Percentiles rank a stretch among this genome's conserved stretches.
phyloP scores from a whole-genome alignment of 192 early-diverging fungal species.

The Dissophora globulifera region DNA sequence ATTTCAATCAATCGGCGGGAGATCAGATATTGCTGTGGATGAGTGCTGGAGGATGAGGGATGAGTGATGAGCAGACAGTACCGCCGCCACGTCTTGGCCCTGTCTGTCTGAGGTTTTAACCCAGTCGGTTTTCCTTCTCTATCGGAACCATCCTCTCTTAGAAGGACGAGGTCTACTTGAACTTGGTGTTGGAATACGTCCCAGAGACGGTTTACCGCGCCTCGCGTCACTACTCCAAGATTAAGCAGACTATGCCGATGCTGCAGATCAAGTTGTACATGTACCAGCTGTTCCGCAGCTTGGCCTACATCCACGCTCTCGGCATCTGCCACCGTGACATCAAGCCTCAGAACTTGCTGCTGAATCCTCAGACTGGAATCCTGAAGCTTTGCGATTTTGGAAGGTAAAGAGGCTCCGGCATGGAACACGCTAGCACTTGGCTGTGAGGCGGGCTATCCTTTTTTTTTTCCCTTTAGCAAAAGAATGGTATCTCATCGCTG shows the following conservation, averaged over 20 bases:
- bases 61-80: neutral
- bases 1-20: too few relatives aligned
- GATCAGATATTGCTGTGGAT: neutral
- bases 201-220: slow-evolving; percentile 98
- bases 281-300: slow-evolving; percentile 97
- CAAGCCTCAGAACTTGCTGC: slow-evolving; percentile 97
- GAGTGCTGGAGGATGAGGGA: neutral
- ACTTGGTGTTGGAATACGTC: slow-evolving; percentile 94
- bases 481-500: neutral
- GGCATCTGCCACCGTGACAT: slow-evolving; percentile 99
- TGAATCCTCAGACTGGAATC: slow-evolving; percentile 89
- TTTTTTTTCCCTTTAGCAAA: too few relatives aligned
- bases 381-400: slow-evolving; percentile 99
- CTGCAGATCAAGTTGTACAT: slow-evolving; percentile 96
- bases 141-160: slow-evolving; percentile 6
- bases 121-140: neutral
- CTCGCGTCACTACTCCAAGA: slow-evolving; percentile 89
- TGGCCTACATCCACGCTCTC: slow-evolving; percentile 96
- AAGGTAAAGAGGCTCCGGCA: slow-evolving; percentile 47
- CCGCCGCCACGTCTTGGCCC: neutral
- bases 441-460: too few relatives aligned
- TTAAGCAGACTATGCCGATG: slow-evolving; percentile 95
- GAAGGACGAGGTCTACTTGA: slow-evolving; percentile 95
- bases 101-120: neutral
- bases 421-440: too few relatives aligned